These are phyloP conservation scores for Marchantia polymorpha DNA, from an alignment of 225 moss, liverwort and hornwort genomes.

Conservation along the genomic window DNA sequence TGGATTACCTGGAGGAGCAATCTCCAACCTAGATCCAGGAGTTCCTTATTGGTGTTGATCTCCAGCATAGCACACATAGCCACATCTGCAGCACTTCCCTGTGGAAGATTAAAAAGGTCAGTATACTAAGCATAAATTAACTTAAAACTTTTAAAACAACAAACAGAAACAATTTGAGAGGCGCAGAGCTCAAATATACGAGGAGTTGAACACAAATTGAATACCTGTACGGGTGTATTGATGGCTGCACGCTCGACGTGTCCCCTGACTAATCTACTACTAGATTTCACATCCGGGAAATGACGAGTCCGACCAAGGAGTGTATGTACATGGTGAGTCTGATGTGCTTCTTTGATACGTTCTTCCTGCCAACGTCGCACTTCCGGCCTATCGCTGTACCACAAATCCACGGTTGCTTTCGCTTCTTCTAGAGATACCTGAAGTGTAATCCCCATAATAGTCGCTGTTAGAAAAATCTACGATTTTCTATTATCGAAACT, in stretches of 20 bases:
- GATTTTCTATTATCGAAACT: not conserved
- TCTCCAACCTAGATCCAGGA: constrained; percentile 85
- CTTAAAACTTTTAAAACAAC: no score
- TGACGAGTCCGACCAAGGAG: constrained; percentile 88
- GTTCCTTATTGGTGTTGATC: constrained; percentile 59
- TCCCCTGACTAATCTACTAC: constrained; percentile 57
- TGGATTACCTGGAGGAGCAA: constrained; percentile 74
- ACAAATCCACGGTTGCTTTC: constrained; percentile 73
- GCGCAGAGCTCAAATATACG: not conserved
- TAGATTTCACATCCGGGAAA: constrained; percentile 81
- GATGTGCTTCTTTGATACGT: constrained; percentile 66
- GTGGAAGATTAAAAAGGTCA: no score
- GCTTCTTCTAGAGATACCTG: constrained; percentile 93
- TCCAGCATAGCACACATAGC: constrained; percentile 99
- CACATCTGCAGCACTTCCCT: constrained; percentile 99
- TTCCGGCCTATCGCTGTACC: constrained; percentile 97
- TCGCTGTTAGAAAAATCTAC: not conserved
- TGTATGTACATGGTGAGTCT: constrained; percentile 71
- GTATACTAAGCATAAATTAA: no score
- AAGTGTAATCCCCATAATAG: not conserved
- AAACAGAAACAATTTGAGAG: not conserved
- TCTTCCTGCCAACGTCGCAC: constrained; percentile 81
- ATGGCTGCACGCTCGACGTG: constrained; percentile 96
- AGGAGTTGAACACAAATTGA: not conserved
- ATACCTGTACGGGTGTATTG: constrained; percentile 98